Evolutionary conservation across 805 yeast genomes (phyloP), one percentile per base, ranked within the genome.

Genomic region (Metschnikowia rubicola): DNA sequence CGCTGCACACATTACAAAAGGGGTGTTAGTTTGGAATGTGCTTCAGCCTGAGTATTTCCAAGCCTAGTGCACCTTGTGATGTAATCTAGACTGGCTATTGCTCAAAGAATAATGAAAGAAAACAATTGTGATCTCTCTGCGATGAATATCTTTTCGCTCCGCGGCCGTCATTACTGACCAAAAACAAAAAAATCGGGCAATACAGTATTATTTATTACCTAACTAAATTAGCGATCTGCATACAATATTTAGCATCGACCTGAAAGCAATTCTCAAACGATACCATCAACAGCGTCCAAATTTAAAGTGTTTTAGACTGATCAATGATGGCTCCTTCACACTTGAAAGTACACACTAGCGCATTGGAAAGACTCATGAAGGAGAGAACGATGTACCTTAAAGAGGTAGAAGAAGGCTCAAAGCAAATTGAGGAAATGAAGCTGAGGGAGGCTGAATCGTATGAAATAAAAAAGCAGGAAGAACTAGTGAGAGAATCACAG

Each of bases 271-370:
- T 21, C 7, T 21, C 26, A 21, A 21, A 21, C 26, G 26, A 21
- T 21, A 7, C 8, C 5, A 21, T 21, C 26, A 21, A 21, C 26
- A 21, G 26, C 26, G 26, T 21, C 26, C 26, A 21, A 21, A 21
- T 9, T 36, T 36, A 10, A 10, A 10, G 4, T 21, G 39, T 11
- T 8, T 19, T 8, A 21, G 11, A 10, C 39, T 34, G 8, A 13
- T 11, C 37, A 33, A 61, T 15, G 7, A 85, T 85, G 86, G 74
- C 88, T 2, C 94, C 92, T 30, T 71, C 88, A 2, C 81, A 75
- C 50, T 66, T 86, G 35, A 86, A 84, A 57, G 86, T 88, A 62
- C 87, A 86, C 56, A 73, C 78, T 33, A 80, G 77, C 48, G 90
- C 96, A 1, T 70, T 88, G 42, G 74, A 77, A 50, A 74, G 96